phyloP scores from a whole-genome alignment of 2,329 filamentous ascomycete species.

The Fusarium paranaense region DNA sequence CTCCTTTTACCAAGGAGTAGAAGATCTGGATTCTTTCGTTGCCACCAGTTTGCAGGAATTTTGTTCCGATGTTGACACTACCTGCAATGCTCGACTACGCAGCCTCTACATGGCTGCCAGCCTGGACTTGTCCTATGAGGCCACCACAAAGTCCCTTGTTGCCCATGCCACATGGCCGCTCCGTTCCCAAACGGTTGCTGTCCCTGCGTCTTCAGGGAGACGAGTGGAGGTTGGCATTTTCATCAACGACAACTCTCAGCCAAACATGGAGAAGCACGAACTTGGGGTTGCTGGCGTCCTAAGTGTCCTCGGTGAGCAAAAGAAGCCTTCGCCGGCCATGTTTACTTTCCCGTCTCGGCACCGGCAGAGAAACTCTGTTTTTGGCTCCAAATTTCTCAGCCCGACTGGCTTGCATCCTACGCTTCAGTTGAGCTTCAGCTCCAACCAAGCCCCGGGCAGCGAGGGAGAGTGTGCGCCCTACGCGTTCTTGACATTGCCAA shows the following conservation, averaged over 20 bases:
- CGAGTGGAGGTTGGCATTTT: slow-evolving; percentile 87
- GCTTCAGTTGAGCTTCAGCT: slow-evolving; percentile 74
- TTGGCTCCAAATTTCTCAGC: slow-evolving; percentile 71
- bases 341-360: slow-evolving; percentile 90
- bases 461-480: slow-evolving; percentile 77
- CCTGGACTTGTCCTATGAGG: slow-evolving; percentile 83
- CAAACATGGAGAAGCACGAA: slow-evolving; percentile 74
- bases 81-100: slow-evolving; percentile 63
- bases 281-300: slow-evolving; percentile 83
- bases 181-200: slow-evolving; percentile 53
- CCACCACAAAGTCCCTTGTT: slow-evolving; percentile 72
- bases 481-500: slow-evolving; percentile 85
- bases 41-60: slow-evolving; percentile 63
- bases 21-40: slow-evolving; percentile 66
- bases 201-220: slow-evolving; percentile 56
- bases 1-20: slow-evolving; percentile 78
- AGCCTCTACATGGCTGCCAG: slow-evolving; percentile 65
- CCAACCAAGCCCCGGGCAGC: slow-evolving; percentile 61
- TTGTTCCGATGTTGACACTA: slow-evolving; percentile 59
- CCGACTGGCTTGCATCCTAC: slow-evolving; percentile 89
- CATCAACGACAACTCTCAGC: slow-evolving; percentile 67
- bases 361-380: slow-evolving; percentile 67
- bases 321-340: slow-evolving; percentile 77
- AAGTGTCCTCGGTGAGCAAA: slow-evolving; percentile 80
- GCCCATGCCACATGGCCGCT: slow-evolving; percentile 74